Conservation (phyloP, 208 protist species). For the Acanthamoeba lenticulata region DNA sequence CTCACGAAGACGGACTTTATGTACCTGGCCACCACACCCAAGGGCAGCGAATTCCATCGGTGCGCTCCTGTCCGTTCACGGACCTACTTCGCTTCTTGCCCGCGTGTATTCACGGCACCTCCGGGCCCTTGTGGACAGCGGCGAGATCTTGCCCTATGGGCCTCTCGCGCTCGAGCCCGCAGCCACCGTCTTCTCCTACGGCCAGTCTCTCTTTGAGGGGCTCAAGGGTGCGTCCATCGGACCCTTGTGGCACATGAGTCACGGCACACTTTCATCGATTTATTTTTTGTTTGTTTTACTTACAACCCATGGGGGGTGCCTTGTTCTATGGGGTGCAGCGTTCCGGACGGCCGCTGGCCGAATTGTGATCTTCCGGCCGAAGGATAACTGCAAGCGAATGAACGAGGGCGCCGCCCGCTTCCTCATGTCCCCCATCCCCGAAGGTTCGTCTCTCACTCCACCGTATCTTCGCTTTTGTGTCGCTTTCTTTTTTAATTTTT, state of each 20-base stretch:
- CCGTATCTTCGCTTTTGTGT: not conserved
- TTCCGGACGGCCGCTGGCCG: slow-evolving; percentile 50
- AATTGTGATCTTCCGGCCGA: slow-evolving; percentile 62
- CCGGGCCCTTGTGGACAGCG: not conserved
- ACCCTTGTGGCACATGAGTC: not conserved
- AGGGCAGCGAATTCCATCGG: not conserved
- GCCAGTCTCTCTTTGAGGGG: slow-evolving; percentile 56
- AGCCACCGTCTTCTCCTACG: slow-evolving; percentile 55
- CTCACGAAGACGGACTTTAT: slow-evolving; percentile 61
- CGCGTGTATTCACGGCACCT: not conserved
- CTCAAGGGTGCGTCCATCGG: not conserved
- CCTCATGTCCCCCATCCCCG: slow-evolving; percentile 51
- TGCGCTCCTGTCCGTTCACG: not conserved
- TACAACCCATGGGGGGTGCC: no score
- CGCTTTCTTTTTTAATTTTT: not conserved
- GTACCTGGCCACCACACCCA: slow-evolving; percentile 47
- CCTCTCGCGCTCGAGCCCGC: slow-evolving; percentile 36
- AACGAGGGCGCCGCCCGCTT: slow-evolving; percentile 52
- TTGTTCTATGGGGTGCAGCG: no score
- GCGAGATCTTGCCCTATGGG: not conserved
- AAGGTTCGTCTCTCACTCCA: not conserved
- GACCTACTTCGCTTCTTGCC: not conserved
- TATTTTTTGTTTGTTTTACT: no score
- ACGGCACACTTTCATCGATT: not conserved
- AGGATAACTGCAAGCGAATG: slow-evolving; percentile 60